phyloP scores from a whole-genome alignment of 805 yeast species.

The Starmerella apis region DNA sequence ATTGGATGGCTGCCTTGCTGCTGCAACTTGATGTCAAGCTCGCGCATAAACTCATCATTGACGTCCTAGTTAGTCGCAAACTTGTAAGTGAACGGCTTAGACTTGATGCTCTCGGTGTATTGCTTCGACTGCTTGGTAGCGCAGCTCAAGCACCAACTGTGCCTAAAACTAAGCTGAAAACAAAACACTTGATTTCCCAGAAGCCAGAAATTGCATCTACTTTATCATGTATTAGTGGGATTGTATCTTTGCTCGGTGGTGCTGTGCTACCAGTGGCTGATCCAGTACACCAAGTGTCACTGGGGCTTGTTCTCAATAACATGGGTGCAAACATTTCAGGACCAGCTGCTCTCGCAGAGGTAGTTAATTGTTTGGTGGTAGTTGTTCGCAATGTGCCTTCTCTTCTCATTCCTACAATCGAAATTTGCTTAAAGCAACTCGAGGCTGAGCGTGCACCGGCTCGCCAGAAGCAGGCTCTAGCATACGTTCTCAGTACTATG shows the following conservation, averaged over 20 bases:
- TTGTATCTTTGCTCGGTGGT: slow-evolving; percentile 15
- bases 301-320: slow-evolving; percentile 21
- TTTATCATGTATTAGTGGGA: slow-evolving; percentile 17
- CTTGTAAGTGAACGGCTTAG: slow-evolving; percentile 18
- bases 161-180: not conserved
- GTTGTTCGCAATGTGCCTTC: slow-evolving; percentile 19
- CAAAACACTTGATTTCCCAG: not conserved
- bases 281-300: slow-evolving; percentile 21
- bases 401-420: slow-evolving; percentile 17
- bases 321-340: slow-evolving; percentile 6
- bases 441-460: slow-evolving; percentile 12
- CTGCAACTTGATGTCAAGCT: slow-evolving; percentile 14
- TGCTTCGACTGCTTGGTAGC: slow-evolving; percentile 21
- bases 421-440: slow-evolving; percentile 16
- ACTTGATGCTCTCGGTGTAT: slow-evolving; percentile 15
- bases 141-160: slow-evolving; percentile 12
- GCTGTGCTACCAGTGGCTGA: slow-evolving; percentile 21
- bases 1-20: slow-evolving; percentile 15
- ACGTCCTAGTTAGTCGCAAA: slow-evolving; percentile 11
- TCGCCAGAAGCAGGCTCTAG: slow-evolving; percentile 5
- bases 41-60: slow-evolving; percentile 16
- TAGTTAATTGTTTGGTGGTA: slow-evolving; percentile 10
- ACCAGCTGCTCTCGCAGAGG: slow-evolving; percentile 8
- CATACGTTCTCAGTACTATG: slow-evolving; percentile 21
- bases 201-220: slow-evolving; percentile 9